These are phyloP conservation scores for Ophiocytium majus DNA, from an alignment of 352 stramenopile species.

Conservation along the genomic window DNA sequence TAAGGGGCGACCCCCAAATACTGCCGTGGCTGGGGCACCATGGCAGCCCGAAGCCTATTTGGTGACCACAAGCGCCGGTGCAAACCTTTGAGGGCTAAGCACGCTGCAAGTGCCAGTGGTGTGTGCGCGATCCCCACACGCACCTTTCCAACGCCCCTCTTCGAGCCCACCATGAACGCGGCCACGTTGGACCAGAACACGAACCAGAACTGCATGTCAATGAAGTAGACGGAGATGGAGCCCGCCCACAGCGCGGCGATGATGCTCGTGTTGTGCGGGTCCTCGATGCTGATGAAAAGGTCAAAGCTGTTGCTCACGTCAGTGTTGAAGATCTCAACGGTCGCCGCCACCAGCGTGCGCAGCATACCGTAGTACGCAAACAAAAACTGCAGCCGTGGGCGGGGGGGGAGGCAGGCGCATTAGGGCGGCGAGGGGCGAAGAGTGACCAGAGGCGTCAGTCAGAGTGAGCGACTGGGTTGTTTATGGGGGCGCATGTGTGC, in stretches of 20 bases:
- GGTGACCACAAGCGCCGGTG: no score
- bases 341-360: constrained; percentile 29
- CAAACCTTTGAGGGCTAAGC: no score
- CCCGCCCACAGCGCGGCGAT: constrained; percentile 36
- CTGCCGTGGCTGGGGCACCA: no score
- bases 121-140: no score
- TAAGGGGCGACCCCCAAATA: no score
- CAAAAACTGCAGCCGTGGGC: constrained; percentile 17
- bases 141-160: constrained; percentile 34
- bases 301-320: constrained; percentile 2
- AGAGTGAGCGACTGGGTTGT: background rate
- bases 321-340: constrained; percentile 19
- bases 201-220: constrained; percentile 53
- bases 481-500: background rate
- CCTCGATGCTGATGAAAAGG: constrained; percentile 16
- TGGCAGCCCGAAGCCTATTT: no score
- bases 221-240: constrained; percentile 37
- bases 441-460: background rate
- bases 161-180: constrained; percentile 25
- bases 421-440: background rate
- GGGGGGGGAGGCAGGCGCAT: background rate
- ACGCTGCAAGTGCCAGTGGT: no score
- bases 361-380: constrained; percentile 49
- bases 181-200: constrained; percentile 43
- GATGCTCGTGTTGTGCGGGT: constrained; percentile 33